phyloP scores from a whole-genome alignment of 1,139 yeast genomes.

The Scheffersomyces cryptocercus region DNA sequence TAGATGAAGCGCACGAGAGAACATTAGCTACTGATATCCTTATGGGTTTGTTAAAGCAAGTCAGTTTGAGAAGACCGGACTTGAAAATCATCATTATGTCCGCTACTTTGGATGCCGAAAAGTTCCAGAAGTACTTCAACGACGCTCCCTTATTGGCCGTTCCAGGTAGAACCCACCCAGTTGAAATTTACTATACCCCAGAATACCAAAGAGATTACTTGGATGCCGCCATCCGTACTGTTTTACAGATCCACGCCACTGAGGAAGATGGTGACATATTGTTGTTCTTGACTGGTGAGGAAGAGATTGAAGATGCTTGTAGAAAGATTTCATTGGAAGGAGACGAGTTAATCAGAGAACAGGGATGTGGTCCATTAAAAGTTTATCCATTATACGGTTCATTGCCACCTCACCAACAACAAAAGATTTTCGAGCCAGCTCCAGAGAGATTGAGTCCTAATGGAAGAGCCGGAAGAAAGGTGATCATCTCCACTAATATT shows the following conservation, averaged over 20 bases:
- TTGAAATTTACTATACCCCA: constrained; percentile 94
- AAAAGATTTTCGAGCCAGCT: constrained; percentile 88
- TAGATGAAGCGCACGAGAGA: constrained; percentile 98
- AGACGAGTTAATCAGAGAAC: constrained; percentile 85
- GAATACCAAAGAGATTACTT: constrained; percentile 93
- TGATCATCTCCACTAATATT: constrained; percentile 91
- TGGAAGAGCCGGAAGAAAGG: constrained; percentile 91
- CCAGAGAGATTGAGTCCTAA: constrained; percentile 61
- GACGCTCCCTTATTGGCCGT: constrained; percentile 94
- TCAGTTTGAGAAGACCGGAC: constrained; percentile 78
- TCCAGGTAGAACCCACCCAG: constrained; percentile 98
- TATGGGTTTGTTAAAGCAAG: constrained; percentile 91
- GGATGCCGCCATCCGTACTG: constrained; percentile 94
- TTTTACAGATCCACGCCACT: constrained; percentile 92
- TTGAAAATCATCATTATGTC: constrained; percentile 94
- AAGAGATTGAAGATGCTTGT: constrained; percentile 97
- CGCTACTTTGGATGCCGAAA: constrained; percentile 96
- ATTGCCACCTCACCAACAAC: constrained; percentile 93
- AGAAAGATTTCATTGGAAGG: constrained; percentile 84
- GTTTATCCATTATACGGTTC: constrained; percentile 96
- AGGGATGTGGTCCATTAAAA: constrained; percentile 81
- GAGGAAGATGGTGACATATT: constrained; percentile 93
- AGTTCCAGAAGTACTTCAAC: constrained; percentile 86
- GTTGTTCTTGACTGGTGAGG: constrained; percentile 93
- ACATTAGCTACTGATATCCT: constrained; percentile 94